Conservation (phyloP, 2,329 filamentous ascomycete species). For the Talaromyces atroroseus region DNA sequence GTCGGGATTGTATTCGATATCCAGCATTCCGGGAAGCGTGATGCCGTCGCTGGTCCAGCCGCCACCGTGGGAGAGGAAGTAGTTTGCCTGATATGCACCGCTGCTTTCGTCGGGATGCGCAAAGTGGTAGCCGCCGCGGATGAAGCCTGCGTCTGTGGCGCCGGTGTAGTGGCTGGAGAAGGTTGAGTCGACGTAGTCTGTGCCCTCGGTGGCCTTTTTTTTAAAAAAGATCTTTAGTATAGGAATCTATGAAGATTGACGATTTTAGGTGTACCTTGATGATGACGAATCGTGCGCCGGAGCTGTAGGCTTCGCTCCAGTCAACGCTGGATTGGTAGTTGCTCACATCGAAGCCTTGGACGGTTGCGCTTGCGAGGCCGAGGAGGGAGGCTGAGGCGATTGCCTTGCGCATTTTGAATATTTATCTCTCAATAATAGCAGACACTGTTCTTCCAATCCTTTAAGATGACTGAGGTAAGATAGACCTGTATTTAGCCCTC, state of each 20-base stretch:
- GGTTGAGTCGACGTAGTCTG: conserved; percentile 38
- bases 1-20: conserved; percentile 44
- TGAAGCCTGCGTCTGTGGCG: conserved; percentile 48
- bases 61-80: conserved; percentile 50
- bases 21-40: conserved; percentile 55
- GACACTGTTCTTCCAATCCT: not conserved
- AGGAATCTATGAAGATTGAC: too few species aligned
- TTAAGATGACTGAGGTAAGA: too few species aligned
- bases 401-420: too few species aligned
- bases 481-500: too few species aligned
- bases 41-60: conserved; percentile 51
- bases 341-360: conserved; percentile 32
- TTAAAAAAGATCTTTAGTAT: too few species aligned
- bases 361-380: conserved; percentile 16
- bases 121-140: conserved; percentile 55
- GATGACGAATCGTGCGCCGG: conserved; percentile 30
- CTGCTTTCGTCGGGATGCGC: conserved; percentile 43
- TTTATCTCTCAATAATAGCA: not conserved
- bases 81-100: conserved; percentile 47
- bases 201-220: too few species aligned
- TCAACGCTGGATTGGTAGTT: conserved; percentile 25
- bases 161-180: conserved; percentile 48
- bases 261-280: too few species aligned
- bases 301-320: conserved; percentile 23
- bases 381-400: conserved; percentile 4